Evolutionary conservation across 176 grass and related monocot species (phyloP).

Genomic region (Elaeis guineensis): DNA sequence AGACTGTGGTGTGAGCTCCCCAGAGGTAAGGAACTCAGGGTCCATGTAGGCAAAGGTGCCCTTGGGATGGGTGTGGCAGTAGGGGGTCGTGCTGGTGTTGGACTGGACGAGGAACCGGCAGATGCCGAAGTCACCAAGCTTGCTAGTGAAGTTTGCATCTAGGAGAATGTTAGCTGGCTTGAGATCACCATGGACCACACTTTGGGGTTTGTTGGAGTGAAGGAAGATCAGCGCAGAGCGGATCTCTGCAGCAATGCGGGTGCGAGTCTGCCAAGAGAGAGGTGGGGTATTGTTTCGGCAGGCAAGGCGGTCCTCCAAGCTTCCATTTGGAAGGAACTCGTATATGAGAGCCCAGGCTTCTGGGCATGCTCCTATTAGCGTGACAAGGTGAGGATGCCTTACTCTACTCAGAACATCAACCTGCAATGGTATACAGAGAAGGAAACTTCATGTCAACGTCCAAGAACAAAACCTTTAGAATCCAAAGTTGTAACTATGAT

Average conservation of each 20-base stretch:
- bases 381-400: constrained; percentile 69
- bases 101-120: constrained; percentile 49
- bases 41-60: constrained; percentile 75
- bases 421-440: constrained; percentile 19
- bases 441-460: no score
- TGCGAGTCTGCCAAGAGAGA: constrained; percentile 46
- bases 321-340: constrained; percentile 50
- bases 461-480: no score
- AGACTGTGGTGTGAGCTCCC: constrained; percentile 54
- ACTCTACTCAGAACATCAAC: constrained; percentile 44
- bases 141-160: constrained; percentile 27
- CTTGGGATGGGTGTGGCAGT: constrained; percentile 45
- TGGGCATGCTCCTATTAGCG: constrained; percentile 52
- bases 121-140: constrained; percentile 71
- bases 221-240: constrained; percentile 66
- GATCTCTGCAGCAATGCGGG: constrained; percentile 46
- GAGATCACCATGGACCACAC: constrained; percentile 58
- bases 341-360: constrained; percentile 48
- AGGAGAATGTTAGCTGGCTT: constrained; percentile 74
- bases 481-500: no score
- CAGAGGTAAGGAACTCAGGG: constrained; percentile 48
- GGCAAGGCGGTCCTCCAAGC: constrained; percentile 51
- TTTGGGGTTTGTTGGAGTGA: constrained; percentile 40
- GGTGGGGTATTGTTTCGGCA: constrained; percentile 17
- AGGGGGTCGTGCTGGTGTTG: constrained; percentile 41